Evolutionary conservation across 495 filamentous ascomycete species (phyloP).

Genomic region (Talaromyces stipitatus): DNA sequence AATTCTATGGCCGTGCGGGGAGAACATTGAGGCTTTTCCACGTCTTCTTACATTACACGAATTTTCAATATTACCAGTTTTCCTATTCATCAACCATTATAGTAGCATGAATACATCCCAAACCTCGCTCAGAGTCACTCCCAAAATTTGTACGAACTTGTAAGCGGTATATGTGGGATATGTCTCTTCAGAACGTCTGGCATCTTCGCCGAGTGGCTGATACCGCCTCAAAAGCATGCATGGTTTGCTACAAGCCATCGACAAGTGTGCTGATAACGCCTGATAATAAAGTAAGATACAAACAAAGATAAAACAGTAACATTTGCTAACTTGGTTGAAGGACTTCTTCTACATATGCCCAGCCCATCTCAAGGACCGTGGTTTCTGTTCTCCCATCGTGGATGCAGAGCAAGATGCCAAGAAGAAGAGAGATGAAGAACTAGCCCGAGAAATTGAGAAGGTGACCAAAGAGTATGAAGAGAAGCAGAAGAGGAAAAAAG

Average conservation of each 20-base stretch:
- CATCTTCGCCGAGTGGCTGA: conserved; percentile 86
- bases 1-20: neutral
- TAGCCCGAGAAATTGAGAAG: conserved; percentile 65
- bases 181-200: conserved; percentile 72
- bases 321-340: conserved; percentile 17
- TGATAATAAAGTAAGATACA: conserved; percentile 68
- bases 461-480: conserved; percentile 79
- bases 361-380: conserved; percentile 72
- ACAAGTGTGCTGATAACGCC: conserved; percentile 81
- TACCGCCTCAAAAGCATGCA: conserved; percentile 69
- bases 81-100: no score
- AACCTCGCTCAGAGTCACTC: no score
- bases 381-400: conserved; percentile 74
- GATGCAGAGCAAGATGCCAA: conserved; percentile 67
- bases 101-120: no score
- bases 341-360: conserved; percentile 94
- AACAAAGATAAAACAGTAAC: neutral
- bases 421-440: conserved; percentile 55
- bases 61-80: no score
- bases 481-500: conserved; percentile 59
- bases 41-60: no score
- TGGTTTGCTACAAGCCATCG: conserved; percentile 85
- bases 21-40: neutral
- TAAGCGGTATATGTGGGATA: conserved; percentile 10
- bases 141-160: neutral